Evolutionary conservation across 768 basidiomycete species (phyloP), one percentile per base, ranked within the genome.

Genomic region (Russula ochroleuca): DNA sequence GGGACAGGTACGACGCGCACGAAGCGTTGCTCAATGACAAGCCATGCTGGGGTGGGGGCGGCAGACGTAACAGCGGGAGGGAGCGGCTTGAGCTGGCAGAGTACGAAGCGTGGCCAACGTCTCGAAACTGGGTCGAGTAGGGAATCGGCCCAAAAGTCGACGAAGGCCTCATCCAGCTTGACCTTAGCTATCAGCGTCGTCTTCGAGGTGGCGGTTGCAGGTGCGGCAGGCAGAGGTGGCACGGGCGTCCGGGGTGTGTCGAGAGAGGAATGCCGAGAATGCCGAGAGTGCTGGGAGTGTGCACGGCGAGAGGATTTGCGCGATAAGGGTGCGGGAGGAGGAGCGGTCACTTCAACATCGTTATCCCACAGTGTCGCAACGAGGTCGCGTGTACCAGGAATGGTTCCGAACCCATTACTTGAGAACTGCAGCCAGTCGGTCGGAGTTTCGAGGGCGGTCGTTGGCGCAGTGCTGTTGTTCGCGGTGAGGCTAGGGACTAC

Each of bases 81-180:
- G 49, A 69, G 33, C 11, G 77, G 66, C 70, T 84, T 87, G 57
- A 92, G 80, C 71, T 85, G 85, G 72, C 86, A 88, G 15, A 92
- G 71, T 45, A 87, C 80, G 67, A 91, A 89, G 5, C 79, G 75
- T 14, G 88, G 89, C 88, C 86, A 90, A 48, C 75, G 73, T 1
- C 78, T 72, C 0, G 86, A 77, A 62, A 90, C 80, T 19, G 87
- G 83, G 69, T 92, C 90, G 17, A 85, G 75, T 37, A 91, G 70
- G 2, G 88, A 81, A 69, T 92, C 90, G 56, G 79, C 81, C 88
- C 89, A 92, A 71, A 90, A 90, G 72, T 92, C 90, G 59, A 91
- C 75, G 72, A 92, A 92, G 1, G 89, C 88, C 69, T 92, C 90
- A 69, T 92, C 90, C 13, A 92, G 70, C 64, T 84, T 80, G n/a